Percentiles rank a stretch among this genome's conserved stretches.
Evolutionary conservation across 2,329 filamentous ascomycete genomes (phyloP).

Genomic region (Ophiognomonia clavigignenti-juglandacearum): DNA sequence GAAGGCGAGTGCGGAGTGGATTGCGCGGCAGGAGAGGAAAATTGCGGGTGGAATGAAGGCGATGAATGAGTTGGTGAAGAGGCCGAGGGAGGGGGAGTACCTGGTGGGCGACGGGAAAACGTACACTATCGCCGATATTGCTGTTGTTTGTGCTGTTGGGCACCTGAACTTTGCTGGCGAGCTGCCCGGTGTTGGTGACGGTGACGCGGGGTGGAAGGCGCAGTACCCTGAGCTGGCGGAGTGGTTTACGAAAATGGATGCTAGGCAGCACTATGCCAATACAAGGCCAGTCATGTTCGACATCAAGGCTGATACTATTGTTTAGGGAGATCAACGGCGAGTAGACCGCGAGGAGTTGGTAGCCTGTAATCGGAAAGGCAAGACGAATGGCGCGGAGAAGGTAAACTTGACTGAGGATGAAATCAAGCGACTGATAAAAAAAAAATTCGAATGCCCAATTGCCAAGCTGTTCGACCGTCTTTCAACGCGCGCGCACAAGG

Average conservation of each 20-base stretch:
- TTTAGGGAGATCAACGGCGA: no score
- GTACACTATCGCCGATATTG: not conserved
- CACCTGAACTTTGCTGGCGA: not conserved
- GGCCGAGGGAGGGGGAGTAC: not conserved
- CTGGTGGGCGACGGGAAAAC: not conserved
- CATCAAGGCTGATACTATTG: not conserved
- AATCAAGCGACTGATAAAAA: no score
- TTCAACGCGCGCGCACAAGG: no score
- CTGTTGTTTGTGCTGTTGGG: not conserved
- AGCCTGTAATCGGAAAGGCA: no score
- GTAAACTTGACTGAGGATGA: no score
- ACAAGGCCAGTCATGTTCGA: not conserved
- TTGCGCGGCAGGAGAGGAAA: not conserved
- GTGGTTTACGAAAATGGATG: not conserved
- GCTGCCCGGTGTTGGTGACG: no score
- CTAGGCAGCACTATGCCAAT: not conserved
- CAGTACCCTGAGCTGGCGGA: not conserved
- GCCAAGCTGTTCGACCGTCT: no score
- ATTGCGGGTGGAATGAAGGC: not conserved
- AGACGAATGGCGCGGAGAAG: no score
- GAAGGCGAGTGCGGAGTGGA: not conserved
- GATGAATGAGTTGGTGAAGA: not conserved
- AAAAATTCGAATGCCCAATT: no score
- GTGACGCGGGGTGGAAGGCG: not conserved
- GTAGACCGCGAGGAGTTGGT: no score